Base-by-base conservation (phyloP, 2,329 filamentous ascomycete species). In the Fusarium mangiferae region DNA sequence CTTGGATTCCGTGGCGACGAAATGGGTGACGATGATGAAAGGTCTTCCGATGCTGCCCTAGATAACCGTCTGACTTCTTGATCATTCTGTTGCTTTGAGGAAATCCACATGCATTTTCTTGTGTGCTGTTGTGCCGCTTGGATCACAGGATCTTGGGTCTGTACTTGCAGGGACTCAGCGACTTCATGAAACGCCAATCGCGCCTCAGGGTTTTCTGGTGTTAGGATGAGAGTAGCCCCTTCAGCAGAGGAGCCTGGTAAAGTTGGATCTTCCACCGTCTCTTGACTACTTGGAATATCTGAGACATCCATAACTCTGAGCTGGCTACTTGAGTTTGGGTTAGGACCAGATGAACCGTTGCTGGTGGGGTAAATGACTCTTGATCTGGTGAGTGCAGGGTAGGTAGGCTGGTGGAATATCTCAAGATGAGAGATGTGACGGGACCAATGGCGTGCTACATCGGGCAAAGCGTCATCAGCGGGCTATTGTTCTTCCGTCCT, bases 61-160 rank as follows among this genome's bases (percentile, higher is more conserved):
- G 26, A 4, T 24, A 44, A 24, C 3, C 39, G 39, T 0, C 0
- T 3, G 3, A 45, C 5, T 28, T 58, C 41, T 4, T 4, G 7
- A 1, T 58, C 55, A 18, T 10, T 42, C 2, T 45, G 26, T 0
- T 28, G 55, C 30, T 20, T 45, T 5, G n/a, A 33, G 18, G 36
- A 12, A 13, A 36, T n/a, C 55, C 55, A 58, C 41, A 58, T 58
- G 41, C 24, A 58, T 7, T 18, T 42, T 24, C 6, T 15, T 7
- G 30, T 15, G 1, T 57, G 30, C 8, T 36, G 20, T 18, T 2
- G 18, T 1, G 30, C 41, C 2, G 9, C 55, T 12, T 35, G 5
- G 5, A 18, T 0, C 0, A 0, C 0, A 3, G 55, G 18, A 6
- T 45, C 55, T 0, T 36, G 9, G n/a, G 0, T 6, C 7, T 57